phyloP scores from a whole-genome alignment of 257 asterid species.

The Nicotiana attenuata region DNA sequence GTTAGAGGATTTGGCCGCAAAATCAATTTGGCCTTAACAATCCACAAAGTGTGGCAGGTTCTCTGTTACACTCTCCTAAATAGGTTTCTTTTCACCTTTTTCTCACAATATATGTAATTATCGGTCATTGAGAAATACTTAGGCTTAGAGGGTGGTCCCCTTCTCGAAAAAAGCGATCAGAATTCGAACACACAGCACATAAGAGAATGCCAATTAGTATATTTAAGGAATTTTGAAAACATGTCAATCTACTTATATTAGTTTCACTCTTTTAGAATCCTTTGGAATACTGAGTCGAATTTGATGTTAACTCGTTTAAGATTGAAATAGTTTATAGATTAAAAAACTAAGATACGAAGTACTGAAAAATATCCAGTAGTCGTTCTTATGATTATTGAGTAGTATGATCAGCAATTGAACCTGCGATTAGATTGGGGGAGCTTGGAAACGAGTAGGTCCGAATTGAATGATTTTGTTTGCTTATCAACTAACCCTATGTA shows the following conservation, averaged over 20 bases:
- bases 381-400: not conserved
- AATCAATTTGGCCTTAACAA: too few species aligned
- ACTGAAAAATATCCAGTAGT: not conserved
- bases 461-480: constrained; percentile 2
- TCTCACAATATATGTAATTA: too few species aligned
- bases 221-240: not conserved
- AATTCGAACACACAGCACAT: too few species aligned
- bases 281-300: too few species aligned
- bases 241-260: not conserved
- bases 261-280: not conserved
- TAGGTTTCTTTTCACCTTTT: too few species aligned
- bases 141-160: too few species aligned
- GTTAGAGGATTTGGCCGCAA: too few species aligned
- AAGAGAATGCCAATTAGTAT: not conserved
- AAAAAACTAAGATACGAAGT: not conserved
- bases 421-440: not conserved
- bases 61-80: too few species aligned
- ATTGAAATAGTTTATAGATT: not conserved
- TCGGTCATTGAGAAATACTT: too few species aligned
- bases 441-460: not conserved
- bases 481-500: not conserved
- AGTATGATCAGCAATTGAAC: not conserved
- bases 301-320: not conserved
- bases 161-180: too few species aligned
- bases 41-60: not conserved